Evolutionary conservation across 2,329 filamentous ascomycete species (phyloP).

Genomic region (Nemania sp.): DNA sequence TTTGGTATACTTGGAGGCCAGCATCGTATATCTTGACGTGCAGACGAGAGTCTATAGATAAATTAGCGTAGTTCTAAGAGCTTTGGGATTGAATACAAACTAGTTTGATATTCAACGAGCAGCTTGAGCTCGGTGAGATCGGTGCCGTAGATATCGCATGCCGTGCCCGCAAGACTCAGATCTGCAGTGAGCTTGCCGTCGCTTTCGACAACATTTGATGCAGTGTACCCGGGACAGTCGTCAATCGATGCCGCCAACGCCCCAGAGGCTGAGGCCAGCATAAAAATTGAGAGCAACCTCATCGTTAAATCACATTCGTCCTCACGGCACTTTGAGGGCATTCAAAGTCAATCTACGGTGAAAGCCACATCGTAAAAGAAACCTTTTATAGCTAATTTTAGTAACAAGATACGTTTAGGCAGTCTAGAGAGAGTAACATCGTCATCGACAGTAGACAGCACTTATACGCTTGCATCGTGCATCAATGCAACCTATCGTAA

Average conservation of each 20-base stretch:
- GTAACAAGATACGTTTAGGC: background rate
- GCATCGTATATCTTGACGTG: slow-evolving; percentile 46
- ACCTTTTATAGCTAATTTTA: slow-evolving; percentile 18
- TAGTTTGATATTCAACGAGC: slow-evolving; percentile 44
- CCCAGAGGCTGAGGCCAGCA: slow-evolving; percentile 27
- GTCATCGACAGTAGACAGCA: slow-evolving; percentile 8
- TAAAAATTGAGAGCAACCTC: slow-evolving; percentile 25
- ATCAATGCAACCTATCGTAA: slow-evolving; percentile 25
- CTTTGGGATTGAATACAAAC: slow-evolving; percentile 23
- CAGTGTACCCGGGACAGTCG: slow-evolving; percentile 46
- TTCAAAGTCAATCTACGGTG: background rate
- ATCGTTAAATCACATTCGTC: slow-evolving; percentile 22
- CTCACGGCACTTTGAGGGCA: background rate
- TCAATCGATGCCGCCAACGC: slow-evolving; percentile 34
- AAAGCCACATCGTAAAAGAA: background rate
- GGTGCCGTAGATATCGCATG: slow-evolving; percentile 43
- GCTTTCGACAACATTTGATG: slow-evolving; percentile 41
- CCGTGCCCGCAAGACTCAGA: slow-evolving; percentile 39
- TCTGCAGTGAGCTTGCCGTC: slow-evolving; percentile 42
- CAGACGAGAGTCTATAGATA: slow-evolving; percentile 35
- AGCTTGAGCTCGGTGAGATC: slow-evolving; percentile 43
- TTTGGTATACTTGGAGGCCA: slow-evolving; percentile 43
- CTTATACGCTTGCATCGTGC: slow-evolving; percentile 13
- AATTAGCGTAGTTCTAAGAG: background rate
- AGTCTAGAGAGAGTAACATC: slow-evolving; percentile 11